These are phyloP conservation scores for Coprinellus micaceus DNA, from an alignment of 768 basidiomycete genomes.

Conservation along the genomic window DNA sequence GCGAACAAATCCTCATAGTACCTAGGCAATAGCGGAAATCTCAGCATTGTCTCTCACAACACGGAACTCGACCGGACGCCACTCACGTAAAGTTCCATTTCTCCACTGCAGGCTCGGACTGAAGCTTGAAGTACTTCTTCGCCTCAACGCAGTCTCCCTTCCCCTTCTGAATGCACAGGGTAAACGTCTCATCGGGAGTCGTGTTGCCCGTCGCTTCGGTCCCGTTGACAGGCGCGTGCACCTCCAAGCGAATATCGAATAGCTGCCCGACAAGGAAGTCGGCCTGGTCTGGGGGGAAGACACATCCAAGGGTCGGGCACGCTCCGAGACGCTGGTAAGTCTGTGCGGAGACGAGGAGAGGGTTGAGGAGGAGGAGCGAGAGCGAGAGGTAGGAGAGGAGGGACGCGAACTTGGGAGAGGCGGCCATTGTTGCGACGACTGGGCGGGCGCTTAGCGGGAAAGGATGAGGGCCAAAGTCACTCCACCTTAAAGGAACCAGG, in stretches of 20 bases:
- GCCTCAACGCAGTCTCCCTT: conserved; percentile 32
- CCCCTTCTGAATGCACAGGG: conserved; percentile 34
- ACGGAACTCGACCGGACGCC: neutral
- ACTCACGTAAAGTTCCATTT: conserved; percentile 40
- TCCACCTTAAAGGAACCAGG: no score
- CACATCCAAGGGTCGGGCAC: conserved; percentile 39
- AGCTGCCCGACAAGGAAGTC: conserved; percentile 41
- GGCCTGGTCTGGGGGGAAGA: conserved; percentile 43
- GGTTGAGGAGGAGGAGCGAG: neutral
- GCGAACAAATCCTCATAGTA: conserved; percentile 45
- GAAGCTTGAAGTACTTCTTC: conserved; percentile 32
- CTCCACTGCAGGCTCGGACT: conserved; percentile 28
- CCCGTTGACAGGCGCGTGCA: conserved; percentile 41
- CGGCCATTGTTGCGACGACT: no score
- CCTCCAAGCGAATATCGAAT: conserved; percentile 41
- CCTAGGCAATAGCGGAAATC: conserved; percentile 16
- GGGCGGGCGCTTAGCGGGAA: no score
- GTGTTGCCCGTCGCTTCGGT: conserved; percentile 32
- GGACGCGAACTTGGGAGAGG: no score
- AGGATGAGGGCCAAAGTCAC: no score
- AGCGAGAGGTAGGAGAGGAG: no score
- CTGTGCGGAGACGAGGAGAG: conserved; percentile 22
- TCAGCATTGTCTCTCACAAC: neutral
- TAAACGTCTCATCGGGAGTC: conserved; percentile 36
- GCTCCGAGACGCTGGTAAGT: conserved; percentile 38